Evolutionary conservation across 768 basidiomycete species (phyloP).

Genomic region (Russula virescens): DNA sequence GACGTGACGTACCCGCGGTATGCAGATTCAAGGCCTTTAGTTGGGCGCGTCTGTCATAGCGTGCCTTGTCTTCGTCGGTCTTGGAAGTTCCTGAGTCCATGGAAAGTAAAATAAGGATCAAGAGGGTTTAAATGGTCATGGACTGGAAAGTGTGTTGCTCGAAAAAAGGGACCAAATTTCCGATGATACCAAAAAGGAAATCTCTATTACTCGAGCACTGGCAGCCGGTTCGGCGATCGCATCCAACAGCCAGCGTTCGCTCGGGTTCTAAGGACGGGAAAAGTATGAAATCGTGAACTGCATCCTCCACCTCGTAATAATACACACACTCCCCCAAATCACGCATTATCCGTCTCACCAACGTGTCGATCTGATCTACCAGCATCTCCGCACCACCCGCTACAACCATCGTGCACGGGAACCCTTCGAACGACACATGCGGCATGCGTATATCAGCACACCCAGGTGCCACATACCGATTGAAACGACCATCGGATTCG

Average conservation of each 20-base stretch:
- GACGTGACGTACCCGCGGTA: constrained; percentile 30
- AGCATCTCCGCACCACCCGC: constrained; percentile 32
- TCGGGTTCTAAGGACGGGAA: constrained; percentile 28
- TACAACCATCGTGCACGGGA: constrained; percentile 33
- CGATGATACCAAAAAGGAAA: constrained; percentile 20
- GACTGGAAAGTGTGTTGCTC: neutral
- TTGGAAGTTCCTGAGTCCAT: constrained; percentile 29
- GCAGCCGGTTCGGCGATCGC: constrained; percentile 22
- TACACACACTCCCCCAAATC: constrained; percentile 32
- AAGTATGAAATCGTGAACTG: constrained; percentile 29
- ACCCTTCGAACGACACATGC: constrained; percentile 29
- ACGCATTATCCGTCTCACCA: constrained; percentile 27
- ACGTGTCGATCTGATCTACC: constrained; percentile 34
- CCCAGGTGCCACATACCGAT: constrained; percentile 4
- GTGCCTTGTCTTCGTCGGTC: constrained; percentile 46
- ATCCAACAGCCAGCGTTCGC: constrained; percentile 24
- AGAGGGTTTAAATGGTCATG: constrained; percentile 10
- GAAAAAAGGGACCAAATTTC: constrained; percentile 6
- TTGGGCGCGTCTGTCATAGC: constrained; percentile 50
- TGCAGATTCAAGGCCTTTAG: constrained; percentile 54
- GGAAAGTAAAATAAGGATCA: neutral
- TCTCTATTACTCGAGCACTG: constrained; percentile 4
- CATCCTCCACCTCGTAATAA: constrained; percentile 31
- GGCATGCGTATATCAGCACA: constrained; percentile 22
- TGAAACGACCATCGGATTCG: neutral